phyloP scores from a whole-genome alignment of 129 eudicot species.

The Arctium lappa region DNA sequence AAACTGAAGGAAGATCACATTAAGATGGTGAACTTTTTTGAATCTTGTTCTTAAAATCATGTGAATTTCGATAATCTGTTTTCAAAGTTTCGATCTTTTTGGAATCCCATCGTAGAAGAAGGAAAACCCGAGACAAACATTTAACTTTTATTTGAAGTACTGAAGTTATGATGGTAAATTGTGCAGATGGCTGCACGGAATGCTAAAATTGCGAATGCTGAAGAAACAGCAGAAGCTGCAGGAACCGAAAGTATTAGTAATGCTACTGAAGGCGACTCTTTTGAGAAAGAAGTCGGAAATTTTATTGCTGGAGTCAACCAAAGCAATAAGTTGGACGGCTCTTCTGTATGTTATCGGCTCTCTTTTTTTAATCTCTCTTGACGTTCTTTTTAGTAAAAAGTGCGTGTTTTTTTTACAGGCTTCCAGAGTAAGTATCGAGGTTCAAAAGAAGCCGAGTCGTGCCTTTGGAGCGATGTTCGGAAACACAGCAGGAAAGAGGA shows the following conservation, averaged over 20 bases:
- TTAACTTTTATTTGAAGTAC: conserved; percentile 4
- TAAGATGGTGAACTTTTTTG: conserved; percentile 39
- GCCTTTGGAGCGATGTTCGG: conserved; percentile 91
- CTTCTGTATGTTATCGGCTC: conserved; percentile 25
- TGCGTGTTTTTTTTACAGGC: conserved; percentile 29
- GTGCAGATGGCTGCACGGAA: conserved; percentile 35
- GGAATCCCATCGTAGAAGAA: neutral
- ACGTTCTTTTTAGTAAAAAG: neutral
- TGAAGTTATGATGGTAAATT: neutral
- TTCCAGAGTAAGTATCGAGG: conserved; percentile 68
- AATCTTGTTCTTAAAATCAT: neutral
- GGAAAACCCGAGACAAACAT: neutral
- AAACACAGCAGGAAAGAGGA: conserved; percentile 63
- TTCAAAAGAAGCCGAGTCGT: conserved; percentile 71
- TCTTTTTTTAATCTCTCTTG: neutral
- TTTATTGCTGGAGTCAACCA: conserved; percentile 38
- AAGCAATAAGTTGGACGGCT: conserved; percentile 28
- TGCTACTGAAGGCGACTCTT: conserved; percentile 28
- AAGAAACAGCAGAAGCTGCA: conserved; percentile 31
- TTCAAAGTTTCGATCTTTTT: neutral
- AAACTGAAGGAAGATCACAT: conserved; percentile 51
- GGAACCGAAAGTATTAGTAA: conserved; percentile 32
- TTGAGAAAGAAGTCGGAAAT: conserved; percentile 37
- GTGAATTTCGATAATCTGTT: neutral
- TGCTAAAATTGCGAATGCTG: conserved; percentile 27